Base-by-base conservation (phyloP, 495 filamentous ascomycete species). In the Penicillium atrosanguineum region DNA sequence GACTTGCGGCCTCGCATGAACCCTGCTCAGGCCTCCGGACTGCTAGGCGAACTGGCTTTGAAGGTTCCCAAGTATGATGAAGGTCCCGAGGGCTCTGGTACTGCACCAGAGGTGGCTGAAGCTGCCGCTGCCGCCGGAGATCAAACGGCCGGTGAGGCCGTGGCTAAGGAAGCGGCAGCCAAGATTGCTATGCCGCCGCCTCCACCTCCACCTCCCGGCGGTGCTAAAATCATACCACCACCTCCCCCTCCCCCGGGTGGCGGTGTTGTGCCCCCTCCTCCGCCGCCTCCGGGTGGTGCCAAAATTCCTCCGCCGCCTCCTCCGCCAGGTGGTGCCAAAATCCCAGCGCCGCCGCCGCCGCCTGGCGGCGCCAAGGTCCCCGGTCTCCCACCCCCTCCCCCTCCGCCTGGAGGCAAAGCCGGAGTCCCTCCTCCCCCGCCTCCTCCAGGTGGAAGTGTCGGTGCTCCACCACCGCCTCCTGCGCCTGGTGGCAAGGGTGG, bases 1-100 rank as follows among this genome's bases (percentile, higher is more conserved):
- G 83, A 87, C 48, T 74, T 87, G 58, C 84, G 80, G 61, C 90
- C 89, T 9, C 86, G 87, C 57, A 77, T 95, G 79, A 82, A 86
- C 60, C 75, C 86, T 37, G 79, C 81, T 59, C 87, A 92, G 63
- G 83, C 86, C 19, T 84, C 84, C 56, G 88, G 84, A 19, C 77
- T 95, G 44, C 74, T 96, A 15, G 85, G 81, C 55, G 93, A 97
- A 67, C 87, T 97, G 59, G 81, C 87, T 26, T 78, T 80, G 28
- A 95, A 89, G 70, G 80, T 93, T 64, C 85, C 83, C 55, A 82
- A 73, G 56, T 85, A 84, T 56, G 91, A 91, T 60, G 89, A 91
- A 48, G 72, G 69, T 48, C 52, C 53, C 11, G 76, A 74, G 29
- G 79, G 72, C 31, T 87, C 89, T 61, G 88, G 86, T 36, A 77